Evolutionary conservation across 495 filamentous ascomycete genomes (phyloP).

Genomic region (Aspergillus wentii): DNA sequence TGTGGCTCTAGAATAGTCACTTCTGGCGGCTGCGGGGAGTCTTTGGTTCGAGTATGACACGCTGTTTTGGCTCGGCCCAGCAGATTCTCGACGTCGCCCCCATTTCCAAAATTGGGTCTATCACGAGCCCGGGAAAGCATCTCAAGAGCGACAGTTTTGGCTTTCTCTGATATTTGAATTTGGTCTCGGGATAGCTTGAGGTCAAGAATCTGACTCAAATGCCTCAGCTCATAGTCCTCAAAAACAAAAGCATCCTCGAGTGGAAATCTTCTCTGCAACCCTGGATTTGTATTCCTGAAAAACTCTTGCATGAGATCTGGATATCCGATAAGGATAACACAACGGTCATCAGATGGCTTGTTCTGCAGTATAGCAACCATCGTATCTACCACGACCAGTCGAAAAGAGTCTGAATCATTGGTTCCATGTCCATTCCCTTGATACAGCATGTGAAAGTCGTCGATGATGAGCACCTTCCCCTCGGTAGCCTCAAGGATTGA

Average conservation of each 20-base stretch:
- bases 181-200: too few species aligned
- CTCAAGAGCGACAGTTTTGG: neutral
- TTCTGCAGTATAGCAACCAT: slow-evolving; percentile 1
- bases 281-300: too few species aligned
- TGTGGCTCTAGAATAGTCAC: slow-evolving; percentile 11
- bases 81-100: too few species aligned
- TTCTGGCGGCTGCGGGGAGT: too few species aligned
- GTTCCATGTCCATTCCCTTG: neutral
- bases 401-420: slow-evolving; percentile 1
- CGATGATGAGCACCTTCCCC: slow-evolving; percentile 8
- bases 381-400: too few species aligned
- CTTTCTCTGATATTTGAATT: neutral
- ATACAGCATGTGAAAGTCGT: slow-evolving; percentile 2
- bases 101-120: too few species aligned
- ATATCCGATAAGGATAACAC: slow-evolving; percentile 9
- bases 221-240: too few species aligned
- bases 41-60: too few species aligned
- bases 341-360: slow-evolving; percentile 4
- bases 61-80: too few species aligned
- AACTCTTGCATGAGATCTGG: slow-evolving; percentile 4
- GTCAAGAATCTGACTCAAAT: too few species aligned
- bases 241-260: neutral
- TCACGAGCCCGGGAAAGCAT: too few species aligned
- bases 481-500: neutral
- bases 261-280: neutral